phyloP scores from a whole-genome alignment of 352 stramenopile genomes.

The Pythium phragmitis region DNA sequence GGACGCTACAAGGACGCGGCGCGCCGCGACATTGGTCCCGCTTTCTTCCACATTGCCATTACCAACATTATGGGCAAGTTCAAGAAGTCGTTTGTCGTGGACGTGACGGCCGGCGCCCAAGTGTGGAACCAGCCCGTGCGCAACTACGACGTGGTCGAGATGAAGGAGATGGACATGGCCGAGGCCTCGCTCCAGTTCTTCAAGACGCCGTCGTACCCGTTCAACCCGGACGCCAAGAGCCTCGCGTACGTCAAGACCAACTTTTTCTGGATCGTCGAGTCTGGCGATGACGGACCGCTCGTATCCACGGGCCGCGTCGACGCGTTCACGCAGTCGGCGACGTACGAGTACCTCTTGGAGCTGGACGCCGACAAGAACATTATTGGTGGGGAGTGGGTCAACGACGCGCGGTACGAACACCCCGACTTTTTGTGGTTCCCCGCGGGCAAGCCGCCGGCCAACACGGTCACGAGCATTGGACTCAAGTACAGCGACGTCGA shows the following conservation, averaged over 20 bases:
- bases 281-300: constrained; percentile 38
- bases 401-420: constrained; percentile 48
- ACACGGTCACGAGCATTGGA: constrained; percentile 15
- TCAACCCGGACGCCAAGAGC: constrained; percentile 19
- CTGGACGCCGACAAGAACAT: constrained; percentile 57
- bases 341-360: constrained; percentile 59
- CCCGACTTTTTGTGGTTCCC: constrained; percentile 74
- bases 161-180: constrained; percentile 34
- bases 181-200: constrained; percentile 24
- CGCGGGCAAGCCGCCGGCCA: constrained; percentile 15
- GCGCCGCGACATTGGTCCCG: constrained; percentile 48
- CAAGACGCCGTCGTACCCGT: constrained; percentile 36
- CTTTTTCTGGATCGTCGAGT: constrained; percentile 46
- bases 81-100: constrained; percentile 37
- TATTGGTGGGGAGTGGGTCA: constrained; percentile 69
- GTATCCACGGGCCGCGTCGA: constrained; percentile 28
- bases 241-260: constrained; percentile 44
- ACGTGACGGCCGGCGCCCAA: constrained; percentile 32
- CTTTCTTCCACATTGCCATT: constrained; percentile 24
- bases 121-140: constrained; percentile 67
- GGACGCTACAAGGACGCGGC: constrained; percentile 39
- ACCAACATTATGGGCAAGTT: constrained; percentile 50
- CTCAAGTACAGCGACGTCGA: constrained; percentile 22
- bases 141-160: constrained; percentile 38
- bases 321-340: constrained; percentile 28